Base-by-base conservation (phyloP, 2,329 filamentous ascomycete genomes). In the Phyllosticta citribraziliensis region DNA sequence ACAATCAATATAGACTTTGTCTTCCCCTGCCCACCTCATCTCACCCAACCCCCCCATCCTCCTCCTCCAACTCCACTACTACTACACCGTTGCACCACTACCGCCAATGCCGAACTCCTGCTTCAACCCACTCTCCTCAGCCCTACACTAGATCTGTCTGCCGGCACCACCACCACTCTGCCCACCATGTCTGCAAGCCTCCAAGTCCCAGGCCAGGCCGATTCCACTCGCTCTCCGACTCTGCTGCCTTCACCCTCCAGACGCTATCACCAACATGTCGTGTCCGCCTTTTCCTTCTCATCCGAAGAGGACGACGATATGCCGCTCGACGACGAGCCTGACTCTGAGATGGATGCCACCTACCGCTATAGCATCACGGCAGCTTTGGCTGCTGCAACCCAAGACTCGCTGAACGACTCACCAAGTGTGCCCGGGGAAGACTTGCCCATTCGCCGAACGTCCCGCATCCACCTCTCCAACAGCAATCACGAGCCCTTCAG, bases 321-420 rank as follows among this genome's bases (percentile, higher is more conserved):
- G 33, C 33, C 33, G 33, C 33, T 40, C 33, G 33, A 40, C 33
- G 33, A 40, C 11, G 33, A 40, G 33, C 33, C 14, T 14, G 33
- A 40, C 33, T 17, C 33, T 40, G 33, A 40, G 2, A 40, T 40
- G 11, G 33, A 40, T 20, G 19, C 19, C 11, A 20, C 19, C 19
- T 52, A 52, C 50, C 50, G 47, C 58, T 24, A 19, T 19, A 40
- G 12, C 52, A 58, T 33, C n/a, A 40, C 58, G 8, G 55, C 55
- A n/a, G 58, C 58, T 17, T 54, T 61, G 14, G 58, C 58, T 9
- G 58, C 58, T 17, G 58, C 58, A 14, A 54, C 58, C 17, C 58
- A 61, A 30, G 58, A 53, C 5, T 56, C 53, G 14, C 47, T 61
- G 22, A 53, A 61, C 9, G 55, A 53, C 27, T 50, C 58, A 25